These are phyloP conservation scores for Sambucus nigra DNA, from an alignment of 129 eudicot genomes.

Conservation along the genomic window DNA sequence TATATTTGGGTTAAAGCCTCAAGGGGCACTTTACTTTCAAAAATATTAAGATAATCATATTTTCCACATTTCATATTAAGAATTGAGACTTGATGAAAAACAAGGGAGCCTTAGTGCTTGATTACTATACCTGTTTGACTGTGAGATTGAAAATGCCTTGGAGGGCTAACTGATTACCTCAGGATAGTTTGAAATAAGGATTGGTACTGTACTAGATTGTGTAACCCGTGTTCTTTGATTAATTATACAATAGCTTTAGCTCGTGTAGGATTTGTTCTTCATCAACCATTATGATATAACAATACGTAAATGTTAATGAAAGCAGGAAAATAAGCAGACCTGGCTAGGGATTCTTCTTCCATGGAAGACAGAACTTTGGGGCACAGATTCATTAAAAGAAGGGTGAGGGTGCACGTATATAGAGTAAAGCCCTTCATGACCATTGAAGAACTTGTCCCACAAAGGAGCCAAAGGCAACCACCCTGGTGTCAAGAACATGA, in stretches of 20 bases:
- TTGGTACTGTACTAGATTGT: not conserved
- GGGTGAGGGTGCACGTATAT: constrained; percentile 30
- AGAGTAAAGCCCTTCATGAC: constrained; percentile 24
- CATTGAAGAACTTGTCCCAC: constrained; percentile 34
- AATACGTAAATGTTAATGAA: too few relatives aligned
- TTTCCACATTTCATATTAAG: too few relatives aligned
- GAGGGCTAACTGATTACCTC: too few relatives aligned
- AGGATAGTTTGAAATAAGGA: too few relatives aligned
- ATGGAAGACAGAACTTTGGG: constrained; percentile 16
- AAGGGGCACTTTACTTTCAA: too few relatives aligned
- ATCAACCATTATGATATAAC: too few relatives aligned
- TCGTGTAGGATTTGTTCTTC: not conserved
- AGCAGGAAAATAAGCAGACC: constrained; percentile 8
- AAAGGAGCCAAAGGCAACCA: constrained; percentile 28
- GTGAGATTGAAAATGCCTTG: too few relatives aligned
- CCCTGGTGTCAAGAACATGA: constrained; percentile 37
- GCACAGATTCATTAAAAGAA: constrained; percentile 15
- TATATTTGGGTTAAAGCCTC: too few relatives aligned
- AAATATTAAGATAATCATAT: too few relatives aligned
- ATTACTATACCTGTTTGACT: too few relatives aligned
- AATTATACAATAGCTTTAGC: not conserved
- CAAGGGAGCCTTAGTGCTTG: too few relatives aligned
- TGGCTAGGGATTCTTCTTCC: constrained; percentile 28
- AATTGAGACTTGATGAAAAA: too few relatives aligned
- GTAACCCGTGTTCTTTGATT: not conserved